Evolutionary conservation across 345 rosid species (phyloP).

Genomic region (Eucalyptus regnans): DNA sequence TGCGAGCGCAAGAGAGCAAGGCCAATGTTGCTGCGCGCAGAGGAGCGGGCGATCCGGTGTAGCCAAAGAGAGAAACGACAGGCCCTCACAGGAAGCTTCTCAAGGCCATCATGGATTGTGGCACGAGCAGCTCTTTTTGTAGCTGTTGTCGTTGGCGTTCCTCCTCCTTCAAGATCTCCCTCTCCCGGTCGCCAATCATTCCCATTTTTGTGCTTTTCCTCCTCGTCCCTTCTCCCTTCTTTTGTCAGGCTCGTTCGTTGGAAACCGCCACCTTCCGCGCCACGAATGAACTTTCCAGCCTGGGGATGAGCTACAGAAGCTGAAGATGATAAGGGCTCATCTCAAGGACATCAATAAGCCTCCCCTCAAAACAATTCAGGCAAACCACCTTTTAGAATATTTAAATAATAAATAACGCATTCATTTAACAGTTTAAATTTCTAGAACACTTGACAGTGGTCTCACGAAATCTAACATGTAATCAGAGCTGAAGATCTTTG

Average conservation of each 20-base stretch:
- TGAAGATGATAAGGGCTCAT: constrained; percentile 39
- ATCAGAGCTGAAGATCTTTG: no score
- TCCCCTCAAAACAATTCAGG: constrained; percentile 80
- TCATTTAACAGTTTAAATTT: no score
- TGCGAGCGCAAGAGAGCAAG: constrained; percentile 24
- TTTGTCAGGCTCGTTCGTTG: constrained; percentile 30
- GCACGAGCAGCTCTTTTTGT: neutral
- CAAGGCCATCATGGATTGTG: neutral
- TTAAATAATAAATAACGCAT: no score
- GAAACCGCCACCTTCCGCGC: constrained; percentile 10
- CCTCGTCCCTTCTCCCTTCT: constrained; percentile 29
- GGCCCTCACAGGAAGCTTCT: constrained; percentile 6
- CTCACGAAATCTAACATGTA: no score
- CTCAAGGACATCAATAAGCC: constrained; percentile 81
- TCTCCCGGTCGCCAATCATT: constrained; percentile 7
- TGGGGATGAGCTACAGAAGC: constrained; percentile 39
- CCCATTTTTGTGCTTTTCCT: constrained; percentile 23
- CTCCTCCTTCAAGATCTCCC: neutral
- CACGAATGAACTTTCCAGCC: constrained; percentile 63
- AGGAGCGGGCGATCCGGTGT: neutral
- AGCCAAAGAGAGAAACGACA: neutral
- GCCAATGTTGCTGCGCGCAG: constrained; percentile 7
- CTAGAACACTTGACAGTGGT: no score
- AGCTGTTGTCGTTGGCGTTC: neutral
- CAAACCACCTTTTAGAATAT: neutral